These are phyloP conservation scores for Populus simonii DNA, from an alignment of 345 rosid species.

Conservation along the genomic window DNA sequence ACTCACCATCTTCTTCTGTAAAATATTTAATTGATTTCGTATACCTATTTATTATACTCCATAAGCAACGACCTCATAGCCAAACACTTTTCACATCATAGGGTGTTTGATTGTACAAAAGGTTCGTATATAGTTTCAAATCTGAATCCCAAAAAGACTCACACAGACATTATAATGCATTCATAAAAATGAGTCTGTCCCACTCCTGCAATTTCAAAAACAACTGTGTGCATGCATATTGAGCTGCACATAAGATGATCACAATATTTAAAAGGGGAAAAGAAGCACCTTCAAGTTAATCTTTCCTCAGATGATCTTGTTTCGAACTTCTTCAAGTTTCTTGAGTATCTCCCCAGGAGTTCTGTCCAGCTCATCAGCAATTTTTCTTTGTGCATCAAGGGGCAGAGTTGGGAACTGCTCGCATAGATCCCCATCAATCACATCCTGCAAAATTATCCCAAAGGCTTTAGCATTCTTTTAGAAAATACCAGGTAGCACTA, in stretches of 20 bases:
- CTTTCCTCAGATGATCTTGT: conserved; percentile 58
- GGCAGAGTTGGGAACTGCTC: conserved; percentile 95
- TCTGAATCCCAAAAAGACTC: not conserved
- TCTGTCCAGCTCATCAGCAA: conserved; percentile 91
- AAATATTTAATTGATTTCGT: not conserved
- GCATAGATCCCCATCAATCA: conserved; percentile 94
- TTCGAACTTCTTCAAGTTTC: conserved; percentile 92
- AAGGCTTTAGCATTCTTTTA: conserved; percentile 10
- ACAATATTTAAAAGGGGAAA: not conserved
- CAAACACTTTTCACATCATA: not conserved
- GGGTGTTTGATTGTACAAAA: not conserved
- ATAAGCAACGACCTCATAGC: not conserved
- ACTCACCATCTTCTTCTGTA: not conserved
- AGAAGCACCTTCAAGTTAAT: conserved; percentile 6
- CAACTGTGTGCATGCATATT: not conserved
- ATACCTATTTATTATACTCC: not conserved
- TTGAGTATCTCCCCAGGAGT: conserved; percentile 94
- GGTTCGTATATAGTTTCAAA: not conserved
- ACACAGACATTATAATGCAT: not conserved
- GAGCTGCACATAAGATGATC: not conserved
- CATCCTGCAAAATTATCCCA: conserved; percentile 56
- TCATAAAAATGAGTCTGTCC: not conserved
- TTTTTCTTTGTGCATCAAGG: conserved; percentile 80
- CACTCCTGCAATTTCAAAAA: not conserved
- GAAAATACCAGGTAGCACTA: not conserved